Percentiles rank a stretch among this genome's conserved stretches.
phyloP scores from a whole-genome alignment of 495 filamentous ascomycete species.

The Aspergillus egyptiacus region DNA sequence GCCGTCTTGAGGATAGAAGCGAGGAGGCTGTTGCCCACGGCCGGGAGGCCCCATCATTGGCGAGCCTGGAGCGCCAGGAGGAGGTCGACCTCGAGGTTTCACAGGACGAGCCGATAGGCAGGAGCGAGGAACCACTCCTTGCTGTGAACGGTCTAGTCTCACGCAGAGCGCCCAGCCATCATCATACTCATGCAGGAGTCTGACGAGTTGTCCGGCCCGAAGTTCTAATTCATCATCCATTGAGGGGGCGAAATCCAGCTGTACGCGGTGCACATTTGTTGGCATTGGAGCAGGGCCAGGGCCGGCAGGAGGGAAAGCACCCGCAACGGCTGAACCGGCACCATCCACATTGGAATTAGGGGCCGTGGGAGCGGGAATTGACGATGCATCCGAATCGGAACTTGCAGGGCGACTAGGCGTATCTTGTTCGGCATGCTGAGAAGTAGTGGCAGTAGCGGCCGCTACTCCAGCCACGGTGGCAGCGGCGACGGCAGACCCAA shows the following conservation, averaged over 20 bases:
- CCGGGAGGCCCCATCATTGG: slow-evolving; percentile 42
- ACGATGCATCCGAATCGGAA: slow-evolving; percentile 18
- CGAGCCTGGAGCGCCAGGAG: slow-evolving; percentile 28
- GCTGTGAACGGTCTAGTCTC: slow-evolving; percentile 79
- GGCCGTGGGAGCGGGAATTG: slow-evolving; percentile 23
- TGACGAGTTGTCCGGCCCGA: slow-evolving; percentile 70
- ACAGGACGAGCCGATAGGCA: slow-evolving; percentile 89
- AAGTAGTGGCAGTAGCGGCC: slow-evolving; percentile 29
- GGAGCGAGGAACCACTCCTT: slow-evolving; percentile 89
- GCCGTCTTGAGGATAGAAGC: slow-evolving; percentile 36
- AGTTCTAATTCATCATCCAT: slow-evolving; percentile 88
- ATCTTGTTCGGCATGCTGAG: slow-evolving; percentile 35
- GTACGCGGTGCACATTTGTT: slow-evolving; percentile 75
- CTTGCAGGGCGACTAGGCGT: slow-evolving; percentile 18
- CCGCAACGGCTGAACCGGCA: slow-evolving; percentile 11
- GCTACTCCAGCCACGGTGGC: slow-evolving; percentile 33
- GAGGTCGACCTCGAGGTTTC: slow-evolving; percentile 68
- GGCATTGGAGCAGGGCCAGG: slow-evolving; percentile 40
- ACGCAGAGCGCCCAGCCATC: slow-evolving; percentile 97
- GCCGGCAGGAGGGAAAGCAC: slow-evolving; percentile 24
- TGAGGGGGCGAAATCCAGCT: slow-evolving; percentile 90
- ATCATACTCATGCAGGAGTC: slow-evolving; percentile 92
- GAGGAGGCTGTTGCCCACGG: slow-evolving; percentile 22
- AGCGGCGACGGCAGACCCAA: slow-evolving; percentile 32
- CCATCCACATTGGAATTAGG: slow-evolving; percentile 31